Base-by-base conservation (phyloP, 225 moss, liverwort and hornwort genomes). In the Physcomitrium patens region DNA sequence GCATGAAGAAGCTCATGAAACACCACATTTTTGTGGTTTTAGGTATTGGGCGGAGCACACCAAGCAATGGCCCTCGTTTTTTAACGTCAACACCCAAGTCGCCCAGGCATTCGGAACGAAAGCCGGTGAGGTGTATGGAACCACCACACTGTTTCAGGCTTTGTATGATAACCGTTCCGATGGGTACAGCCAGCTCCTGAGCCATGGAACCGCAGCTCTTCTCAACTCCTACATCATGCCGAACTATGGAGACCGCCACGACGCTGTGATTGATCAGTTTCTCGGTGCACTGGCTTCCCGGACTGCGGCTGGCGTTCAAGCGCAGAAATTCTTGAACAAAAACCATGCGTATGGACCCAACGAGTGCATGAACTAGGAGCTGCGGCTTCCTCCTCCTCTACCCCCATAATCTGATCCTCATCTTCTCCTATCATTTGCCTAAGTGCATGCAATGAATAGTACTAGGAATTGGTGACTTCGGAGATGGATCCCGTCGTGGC, bases 11-110 rank as follows among this genome's bases (percentile, higher is more conserved):
- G 62, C 37, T 62, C 37, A 37, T 41, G n/a, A 9, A 52, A 37
- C 31, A 37, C 31, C 31, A 5, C 9, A 42, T 14, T 59, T 42
- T 5, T 14, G 12, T 47, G 16, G 10, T 46, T 53, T 42, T 50
- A 88, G 87, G 77, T 88, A 88, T 12, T 88, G 87, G 87, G 80
- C 80, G 0, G 82, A 77, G 76, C 87, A 88, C 17, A 75, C 82
- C 43, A 78, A 82, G 16, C 51, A 72, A 61, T 88, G 87, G 87
- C 87, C 87, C 5, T 80, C 82, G 10, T 85, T 85, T 69, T 88
- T 88, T 82, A 77, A 4, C 47, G 49, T 80, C 11, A 75, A 82
- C 51, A 82, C 87, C 2, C 80, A 56, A 19, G 82, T 85, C 0
- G 54, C 72, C 0, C 82, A 88, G 56, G 87, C 85, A 0, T 88